Conservation (phyloP, 2,329 filamentous ascomycete species). For the Diplodia corticola region DNA sequence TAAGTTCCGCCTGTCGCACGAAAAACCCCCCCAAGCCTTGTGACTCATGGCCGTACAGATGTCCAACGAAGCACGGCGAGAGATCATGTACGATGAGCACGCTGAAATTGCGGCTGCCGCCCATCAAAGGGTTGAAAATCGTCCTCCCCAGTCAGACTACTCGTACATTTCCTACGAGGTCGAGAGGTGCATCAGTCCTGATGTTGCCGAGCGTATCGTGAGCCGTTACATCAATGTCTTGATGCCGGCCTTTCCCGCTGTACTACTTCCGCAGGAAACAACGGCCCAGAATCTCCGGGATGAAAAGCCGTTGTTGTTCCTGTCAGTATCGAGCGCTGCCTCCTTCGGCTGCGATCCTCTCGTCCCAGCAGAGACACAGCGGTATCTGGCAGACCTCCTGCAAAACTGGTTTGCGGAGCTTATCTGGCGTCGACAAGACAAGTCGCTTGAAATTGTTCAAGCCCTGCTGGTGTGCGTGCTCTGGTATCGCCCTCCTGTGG, state of each 20-base stretch:
- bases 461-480: constrained; percentile 72
- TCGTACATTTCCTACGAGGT: constrained; percentile 42
- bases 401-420: constrained; percentile 73
- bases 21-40: no score
- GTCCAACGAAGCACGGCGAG: constrained; percentile 30
- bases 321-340: constrained; percentile 57
- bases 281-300: constrained; percentile 57
- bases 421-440: constrained; percentile 73
- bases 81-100: constrained; percentile 25
- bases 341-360: constrained; percentile 47
- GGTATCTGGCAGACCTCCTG: constrained; percentile 65
- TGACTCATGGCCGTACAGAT: not conserved
- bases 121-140: constrained; percentile 16
- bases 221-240: constrained; percentile 57
- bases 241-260: constrained; percentile 57
- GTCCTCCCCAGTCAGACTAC: constrained; percentile 34
- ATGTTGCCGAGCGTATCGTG: constrained; percentile 58
- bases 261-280: constrained; percentile 57
- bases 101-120: constrained; percentile 14
- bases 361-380: constrained; percentile 58
- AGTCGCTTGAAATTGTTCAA: constrained; percentile 81
- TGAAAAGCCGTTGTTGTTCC: constrained; percentile 60
- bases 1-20: not conserved
- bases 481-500: constrained; percentile 83
- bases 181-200: constrained; percentile 52